A percentile compares a stretch with the other conserved stretches of the same genome.
These are phyloP conservation scores for Patellaria atrata DNA, from an alignment of 495 filamentous ascomycete genomes.

Conservation along the genomic window DNA sequence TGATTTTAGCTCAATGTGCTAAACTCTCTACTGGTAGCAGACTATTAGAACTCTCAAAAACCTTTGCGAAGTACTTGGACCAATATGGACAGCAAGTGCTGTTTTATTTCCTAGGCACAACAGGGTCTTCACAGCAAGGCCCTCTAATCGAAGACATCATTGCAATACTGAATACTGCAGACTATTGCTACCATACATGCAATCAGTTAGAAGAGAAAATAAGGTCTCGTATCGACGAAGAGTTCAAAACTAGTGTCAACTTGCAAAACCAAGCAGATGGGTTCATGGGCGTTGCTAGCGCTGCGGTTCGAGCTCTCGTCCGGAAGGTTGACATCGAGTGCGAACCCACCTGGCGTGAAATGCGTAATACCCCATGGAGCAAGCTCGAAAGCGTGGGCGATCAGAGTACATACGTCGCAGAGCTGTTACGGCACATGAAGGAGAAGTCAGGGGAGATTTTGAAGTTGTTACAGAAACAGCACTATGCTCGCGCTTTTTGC, in stretches of 20 bases:
- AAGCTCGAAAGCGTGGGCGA: slow-evolving; percentile 90
- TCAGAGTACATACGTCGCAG: slow-evolving; percentile 80
- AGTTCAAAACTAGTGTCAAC: slow-evolving; percentile 61
- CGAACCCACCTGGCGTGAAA: slow-evolving; percentile 86
- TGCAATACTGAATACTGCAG: slow-evolving; percentile 85
- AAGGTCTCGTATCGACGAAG: slow-evolving; percentile 70
- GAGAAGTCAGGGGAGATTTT: slow-evolving; percentile 56
- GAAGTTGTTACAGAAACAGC: slow-evolving; percentile 69
- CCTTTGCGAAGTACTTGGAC: slow-evolving; percentile 84
- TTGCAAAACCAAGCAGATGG: slow-evolving; percentile 84
- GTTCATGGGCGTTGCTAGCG: slow-evolving; percentile 88
- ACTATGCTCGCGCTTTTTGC: slow-evolving; percentile 87
- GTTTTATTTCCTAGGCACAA: slow-evolving; percentile 55
- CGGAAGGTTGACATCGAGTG: slow-evolving; percentile 66
- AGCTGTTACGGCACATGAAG: slow-evolving; percentile 61
- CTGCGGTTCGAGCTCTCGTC: slow-evolving; percentile 71
- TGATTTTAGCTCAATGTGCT: slow-evolving; percentile 82
- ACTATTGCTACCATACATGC: slow-evolving; percentile 91
- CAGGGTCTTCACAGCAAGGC: no score
- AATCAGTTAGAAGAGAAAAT: slow-evolving; percentile 90
- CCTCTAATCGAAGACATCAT: slow-evolving; percentile 64
- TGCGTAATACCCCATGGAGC: slow-evolving; percentile 93
- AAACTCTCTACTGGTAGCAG: slow-evolving; percentile 84
- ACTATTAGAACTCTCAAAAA: slow-evolving; percentile 71
- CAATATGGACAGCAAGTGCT: slow-evolving; percentile 91